Conservation (phyloP, 306 rosid species). For the Rosa chinensis region DNA sequence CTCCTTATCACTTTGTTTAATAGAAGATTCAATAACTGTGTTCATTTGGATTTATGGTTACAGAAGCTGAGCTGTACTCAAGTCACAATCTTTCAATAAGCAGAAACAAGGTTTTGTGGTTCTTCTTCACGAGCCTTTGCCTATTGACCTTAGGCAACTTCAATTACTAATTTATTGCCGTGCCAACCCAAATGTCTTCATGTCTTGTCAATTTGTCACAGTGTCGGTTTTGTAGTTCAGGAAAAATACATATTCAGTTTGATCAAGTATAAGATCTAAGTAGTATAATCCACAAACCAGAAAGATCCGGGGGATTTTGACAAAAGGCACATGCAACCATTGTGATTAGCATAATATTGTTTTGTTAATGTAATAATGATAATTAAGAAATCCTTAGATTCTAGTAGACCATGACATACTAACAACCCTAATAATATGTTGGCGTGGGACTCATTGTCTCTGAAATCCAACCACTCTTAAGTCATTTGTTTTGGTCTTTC, state of each 20-base stretch:
- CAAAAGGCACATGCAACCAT: slow-evolving; percentile 22
- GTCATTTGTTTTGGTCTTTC: slow-evolving; percentile 11
- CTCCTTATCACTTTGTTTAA: neutral
- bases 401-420: slow-evolving; percentile 21
- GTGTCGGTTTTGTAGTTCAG: slow-evolving; percentile 21
- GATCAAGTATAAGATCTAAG: slow-evolving; percentile 27
- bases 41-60: neutral
- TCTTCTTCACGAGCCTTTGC: neutral
- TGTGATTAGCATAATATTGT: slow-evolving; percentile 5
- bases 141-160: neutral
- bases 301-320: slow-evolving; percentile 15
- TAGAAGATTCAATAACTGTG: neutral
- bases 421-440: slow-evolving; percentile 24
- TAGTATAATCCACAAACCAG: slow-evolving; percentile 19
- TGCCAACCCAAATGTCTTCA: neutral
- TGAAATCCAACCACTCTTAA: neutral
- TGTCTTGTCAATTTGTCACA: neutral
- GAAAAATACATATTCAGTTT: neutral
- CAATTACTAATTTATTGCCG: neutral
- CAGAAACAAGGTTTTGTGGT: neutral
- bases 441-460: slow-evolving; percentile 19
- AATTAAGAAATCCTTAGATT: neutral
- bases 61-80: neutral
- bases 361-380: neutral
- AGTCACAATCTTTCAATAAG: neutral